Conservation (phyloP, 2,329 filamentous ascomycete species). For the Botrytis galanthina region DNA sequence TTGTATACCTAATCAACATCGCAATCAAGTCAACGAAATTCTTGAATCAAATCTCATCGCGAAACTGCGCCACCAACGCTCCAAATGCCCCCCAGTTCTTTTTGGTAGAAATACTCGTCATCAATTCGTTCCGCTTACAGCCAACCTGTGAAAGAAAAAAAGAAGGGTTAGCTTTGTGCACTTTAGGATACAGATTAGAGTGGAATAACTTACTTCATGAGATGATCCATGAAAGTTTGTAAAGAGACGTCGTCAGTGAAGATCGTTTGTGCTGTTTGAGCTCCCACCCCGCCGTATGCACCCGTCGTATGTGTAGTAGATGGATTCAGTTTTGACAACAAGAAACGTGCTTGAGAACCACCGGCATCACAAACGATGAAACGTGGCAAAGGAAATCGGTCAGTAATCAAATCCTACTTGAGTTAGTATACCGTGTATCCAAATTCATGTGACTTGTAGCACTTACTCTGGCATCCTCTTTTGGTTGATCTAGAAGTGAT, state of each 20-base stretch:
- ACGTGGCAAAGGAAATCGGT: slow-evolving; percentile 94
- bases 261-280: slow-evolving; percentile 90
- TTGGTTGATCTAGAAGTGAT: slow-evolving; percentile 81
- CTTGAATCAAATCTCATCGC: slow-evolving; percentile 11
- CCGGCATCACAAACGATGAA: slow-evolving; percentile 99
- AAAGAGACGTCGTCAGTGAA: slow-evolving; percentile 98
- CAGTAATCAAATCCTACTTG: slow-evolving; percentile 83
- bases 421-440: slow-evolving; percentile 27
- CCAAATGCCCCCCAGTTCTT: slow-evolving; percentile 18
- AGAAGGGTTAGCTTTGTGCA: slow-evolving; percentile 21
- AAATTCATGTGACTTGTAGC: not conserved
- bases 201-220: slow-evolving; percentile 81
- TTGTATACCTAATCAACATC: slow-evolving; percentile 20
- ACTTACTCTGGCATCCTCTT: slow-evolving; percentile 89
- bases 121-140: slow-evolving; percentile 63
- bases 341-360: slow-evolving; percentile 93
- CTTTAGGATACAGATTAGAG: slow-evolving; percentile 23
- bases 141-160: slow-evolving; percentile 45
- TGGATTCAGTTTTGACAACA: slow-evolving; percentile 95
- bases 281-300: slow-evolving; percentile 82
- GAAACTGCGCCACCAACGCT: slow-evolving; percentile 14
- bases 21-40: slow-evolving; percentile 18
- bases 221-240: slow-evolving; percentile 98
- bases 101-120: slow-evolving; percentile 15
- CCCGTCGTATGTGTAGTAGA: slow-evolving; percentile 94